A percentile compares a stretch with the other conserved stretches of the same genome.
phyloP scores from a whole-genome alignment of 257 asterid genomes.

The Fraxinus excelsior region DNA sequence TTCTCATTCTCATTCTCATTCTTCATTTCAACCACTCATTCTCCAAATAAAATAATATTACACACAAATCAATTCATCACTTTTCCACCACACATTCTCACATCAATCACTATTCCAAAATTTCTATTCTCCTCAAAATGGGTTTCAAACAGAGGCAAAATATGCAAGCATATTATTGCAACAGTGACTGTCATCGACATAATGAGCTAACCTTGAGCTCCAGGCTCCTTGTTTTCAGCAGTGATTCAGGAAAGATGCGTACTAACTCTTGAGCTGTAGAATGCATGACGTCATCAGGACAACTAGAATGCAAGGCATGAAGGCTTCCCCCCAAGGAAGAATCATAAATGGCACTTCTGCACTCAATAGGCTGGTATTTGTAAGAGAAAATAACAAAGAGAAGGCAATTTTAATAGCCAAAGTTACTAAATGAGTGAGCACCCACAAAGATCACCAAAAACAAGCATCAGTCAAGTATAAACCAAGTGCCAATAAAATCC shows the following conservation, averaged over 20 bases:
- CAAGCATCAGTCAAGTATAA: slow-evolving; percentile 16
- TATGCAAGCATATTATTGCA: not conserved
- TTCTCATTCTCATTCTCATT: too few species aligned
- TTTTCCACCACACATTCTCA: too few species aligned
- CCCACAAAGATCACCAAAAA: slow-evolving; percentile 19
- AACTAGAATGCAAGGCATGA: slow-evolving; percentile 65
- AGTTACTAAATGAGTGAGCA: slow-evolving; percentile 15
- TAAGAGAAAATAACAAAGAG: slow-evolving; percentile 29
- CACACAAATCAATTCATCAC: too few species aligned
- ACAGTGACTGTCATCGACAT: slow-evolving; percentile 23
- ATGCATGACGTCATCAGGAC: slow-evolving; percentile 74
- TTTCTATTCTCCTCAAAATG: too few species aligned
- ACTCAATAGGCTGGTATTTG: slow-evolving; percentile 26
- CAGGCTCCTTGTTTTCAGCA: slow-evolving; percentile 70
- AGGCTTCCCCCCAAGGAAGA: slow-evolving; percentile 82
- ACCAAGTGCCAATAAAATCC: slow-evolving; percentile 6
- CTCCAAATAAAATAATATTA: too few species aligned
- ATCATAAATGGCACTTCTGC: slow-evolving; percentile 75
- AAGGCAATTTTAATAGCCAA: slow-evolving; percentile 21
- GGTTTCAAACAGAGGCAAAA: too few species aligned
- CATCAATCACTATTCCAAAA: too few species aligned
- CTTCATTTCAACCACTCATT: too few species aligned
- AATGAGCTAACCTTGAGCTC: slow-evolving; percentile 72
- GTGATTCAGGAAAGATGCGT: slow-evolving; percentile 55
- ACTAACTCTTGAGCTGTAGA: slow-evolving; percentile 74